Percentiles rank a stretch among this genome's conserved stretches.
phyloP scores from a whole-genome alignment of 495 filamentous ascomycete species.

The Trichoderma parareesei region DNA sequence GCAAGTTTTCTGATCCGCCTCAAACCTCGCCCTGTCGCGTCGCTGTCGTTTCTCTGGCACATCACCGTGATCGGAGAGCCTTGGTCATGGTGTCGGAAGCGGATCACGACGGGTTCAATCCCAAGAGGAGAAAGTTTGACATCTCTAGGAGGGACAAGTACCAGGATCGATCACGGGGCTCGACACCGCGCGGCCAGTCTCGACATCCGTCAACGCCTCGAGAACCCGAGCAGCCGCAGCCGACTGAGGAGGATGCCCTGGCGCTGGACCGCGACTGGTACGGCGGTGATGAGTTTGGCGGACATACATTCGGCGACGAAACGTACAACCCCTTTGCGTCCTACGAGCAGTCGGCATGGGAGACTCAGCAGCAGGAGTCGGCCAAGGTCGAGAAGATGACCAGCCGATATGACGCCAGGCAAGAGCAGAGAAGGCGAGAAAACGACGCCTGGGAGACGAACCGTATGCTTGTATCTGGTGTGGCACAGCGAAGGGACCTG shows the following conservation, averaged over 20 bases:
- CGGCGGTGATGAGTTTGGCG: constrained; percentile 60
- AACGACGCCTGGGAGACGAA: constrained; percentile 98
- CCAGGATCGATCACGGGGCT: constrained; percentile 27
- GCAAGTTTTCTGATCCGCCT: constrained; percentile 11
- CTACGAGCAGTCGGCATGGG: constrained; percentile 58
- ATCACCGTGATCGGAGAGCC: constrained; percentile 1
- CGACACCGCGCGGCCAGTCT: constrained; percentile 41
- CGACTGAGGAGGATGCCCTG: constrained; percentile 39
- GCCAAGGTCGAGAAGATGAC: constrained; percentile 68
- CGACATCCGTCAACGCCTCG: constrained; percentile 40
- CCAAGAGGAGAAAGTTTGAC: constrained; percentile 56
- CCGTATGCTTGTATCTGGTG: constrained; percentile 93
- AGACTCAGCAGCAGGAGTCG: constrained; percentile 59
- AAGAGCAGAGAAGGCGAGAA: constrained; percentile 81
- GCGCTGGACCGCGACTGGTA: constrained; percentile 90
- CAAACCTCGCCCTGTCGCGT: constrained; percentile 10
- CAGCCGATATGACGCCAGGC: constrained; percentile 54
- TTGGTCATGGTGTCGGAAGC: constrained; percentile 21
- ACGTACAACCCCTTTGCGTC: constrained; percentile 58
- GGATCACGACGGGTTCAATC: constrained; percentile 42
- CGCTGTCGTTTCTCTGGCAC: background rate
- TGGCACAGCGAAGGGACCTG: constrained; percentile 80
- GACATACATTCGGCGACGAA: constrained; percentile 47
- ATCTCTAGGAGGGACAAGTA: constrained; percentile 26
- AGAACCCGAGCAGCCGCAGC: constrained; percentile 47